A percentile compares a stretch with the other conserved stretches of the same genome.
phyloP scores from a whole-genome alignment of 768 basidiomycete genomes.

The Trametes cinnabarina region DNA sequence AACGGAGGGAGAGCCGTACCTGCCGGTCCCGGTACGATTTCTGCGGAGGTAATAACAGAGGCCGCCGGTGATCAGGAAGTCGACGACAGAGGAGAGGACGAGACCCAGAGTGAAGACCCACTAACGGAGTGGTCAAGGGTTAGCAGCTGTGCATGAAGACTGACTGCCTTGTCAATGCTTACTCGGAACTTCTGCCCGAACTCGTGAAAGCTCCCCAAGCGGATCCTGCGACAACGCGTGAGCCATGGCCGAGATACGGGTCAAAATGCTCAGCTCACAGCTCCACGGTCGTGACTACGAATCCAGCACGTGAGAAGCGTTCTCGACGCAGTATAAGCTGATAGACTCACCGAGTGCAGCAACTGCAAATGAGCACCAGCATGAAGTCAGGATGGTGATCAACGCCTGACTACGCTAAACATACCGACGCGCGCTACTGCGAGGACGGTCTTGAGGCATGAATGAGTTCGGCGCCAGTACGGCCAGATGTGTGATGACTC shows the following conservation, averaged over 20 bases:
- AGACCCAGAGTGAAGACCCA: conserved; percentile 31
- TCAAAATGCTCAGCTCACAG: neutral
- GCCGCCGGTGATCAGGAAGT: conserved; percentile 25
- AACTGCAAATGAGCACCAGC: conserved; percentile 2
- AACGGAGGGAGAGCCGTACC: conserved; percentile 19
- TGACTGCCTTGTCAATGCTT: neutral
- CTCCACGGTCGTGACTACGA: conserved; percentile 15
- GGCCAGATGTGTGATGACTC: conserved; percentile 1
- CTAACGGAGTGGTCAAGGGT: conserved; percentile 13
- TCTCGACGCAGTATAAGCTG: too few species aligned
- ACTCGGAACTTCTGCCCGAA: conserved; percentile 22
- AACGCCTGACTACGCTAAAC: neutral
- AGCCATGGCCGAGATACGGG: neutral
- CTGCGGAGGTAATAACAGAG: conserved; percentile 27
- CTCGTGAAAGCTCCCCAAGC: conserved; percentile 17
- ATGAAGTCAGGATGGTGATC: neutral
- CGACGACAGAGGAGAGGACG: conserved; percentile 24
- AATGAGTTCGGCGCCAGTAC: neutral
- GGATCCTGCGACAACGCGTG: conserved; percentile 12
- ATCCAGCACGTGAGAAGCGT: neutral
- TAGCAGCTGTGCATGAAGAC: neutral
- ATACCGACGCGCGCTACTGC: conserved; percentile 15
- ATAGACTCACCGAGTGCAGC: conserved; percentile 19
- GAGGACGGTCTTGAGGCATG: conserved; percentile 1
- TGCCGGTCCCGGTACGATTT: conserved; percentile 24